Percentiles rank a stretch among this genome's conserved stretches.
These are phyloP conservation scores for Aspergillus baeticus DNA, from an alignment of 495 filamentous ascomycete genomes.

Conservation along the genomic window DNA sequence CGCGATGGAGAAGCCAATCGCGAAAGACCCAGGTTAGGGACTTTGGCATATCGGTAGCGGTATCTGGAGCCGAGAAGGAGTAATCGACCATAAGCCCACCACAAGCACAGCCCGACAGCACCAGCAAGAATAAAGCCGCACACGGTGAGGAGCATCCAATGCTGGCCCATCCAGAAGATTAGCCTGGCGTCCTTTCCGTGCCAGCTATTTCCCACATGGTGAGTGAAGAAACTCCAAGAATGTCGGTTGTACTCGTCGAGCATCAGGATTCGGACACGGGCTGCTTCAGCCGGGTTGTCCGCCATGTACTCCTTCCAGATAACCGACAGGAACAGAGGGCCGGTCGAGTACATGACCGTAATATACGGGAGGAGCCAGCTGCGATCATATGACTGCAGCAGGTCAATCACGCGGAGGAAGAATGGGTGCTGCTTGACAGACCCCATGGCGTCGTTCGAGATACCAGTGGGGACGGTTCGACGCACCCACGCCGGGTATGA, in stretches of 20 bases:
- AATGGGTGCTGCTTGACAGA: slow-evolving; percentile 78
- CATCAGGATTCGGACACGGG: slow-evolving; percentile 56
- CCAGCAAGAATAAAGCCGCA: slow-evolving; percentile 60
- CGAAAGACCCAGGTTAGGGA: slow-evolving; percentile 27
- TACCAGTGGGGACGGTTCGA: slow-evolving; percentile 76
- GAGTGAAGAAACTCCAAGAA: slow-evolving; percentile 76
- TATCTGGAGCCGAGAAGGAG: slow-evolving; percentile 46
- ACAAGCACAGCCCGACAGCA: slow-evolving; percentile 54
- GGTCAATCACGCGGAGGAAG: slow-evolving; percentile 71
- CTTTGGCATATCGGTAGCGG: slow-evolving; percentile 42
- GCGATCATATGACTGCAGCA: slow-evolving; percentile 67
- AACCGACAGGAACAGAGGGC: slow-evolving; percentile 79
- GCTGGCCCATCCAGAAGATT: slow-evolving; percentile 78
- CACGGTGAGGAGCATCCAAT: slow-evolving; percentile 72
- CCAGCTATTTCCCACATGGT: slow-evolving; percentile 74
- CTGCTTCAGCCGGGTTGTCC: slow-evolving; percentile 34
- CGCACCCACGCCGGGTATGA: slow-evolving; percentile 82
- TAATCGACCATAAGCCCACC: slow-evolving; percentile 53
- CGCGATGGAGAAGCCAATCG: slow-evolving; percentile 36
- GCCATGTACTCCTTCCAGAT: slow-evolving; percentile 79
- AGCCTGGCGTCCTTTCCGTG: slow-evolving; percentile 70
- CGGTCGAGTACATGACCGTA: slow-evolving; percentile 85
- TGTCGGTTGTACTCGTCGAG: slow-evolving; percentile 68
- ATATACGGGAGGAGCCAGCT: slow-evolving; percentile 82
- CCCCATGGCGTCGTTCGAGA: slow-evolving; percentile 89